phyloP scores from a whole-genome alignment of 2,329 filamentous ascomycete species.

The Fusarium setosum region DNA sequence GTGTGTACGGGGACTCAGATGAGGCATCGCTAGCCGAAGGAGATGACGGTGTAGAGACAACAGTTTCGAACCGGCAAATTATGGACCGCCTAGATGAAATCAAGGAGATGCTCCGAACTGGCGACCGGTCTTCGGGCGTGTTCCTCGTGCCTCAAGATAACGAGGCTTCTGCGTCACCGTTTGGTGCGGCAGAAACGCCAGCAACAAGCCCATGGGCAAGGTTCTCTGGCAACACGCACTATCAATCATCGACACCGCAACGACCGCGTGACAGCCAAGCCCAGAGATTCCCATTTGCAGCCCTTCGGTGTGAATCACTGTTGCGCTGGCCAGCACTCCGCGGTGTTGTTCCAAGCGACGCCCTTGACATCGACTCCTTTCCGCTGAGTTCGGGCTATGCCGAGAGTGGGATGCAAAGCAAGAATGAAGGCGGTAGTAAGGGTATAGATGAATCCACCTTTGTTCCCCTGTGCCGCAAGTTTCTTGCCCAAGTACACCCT shows the following conservation, averaged over 20 bases:
- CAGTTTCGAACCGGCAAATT: conserved; percentile 12
- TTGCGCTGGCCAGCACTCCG: conserved; percentile 1
- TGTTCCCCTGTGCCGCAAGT: not conserved
- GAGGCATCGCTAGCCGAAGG: not conserved
- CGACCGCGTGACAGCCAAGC: not conserved
- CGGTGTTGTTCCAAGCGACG: conserved; percentile 4
- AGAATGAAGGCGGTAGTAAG: not conserved
- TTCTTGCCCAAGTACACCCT: not conserved
- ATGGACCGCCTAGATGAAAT: conserved; percentile 15
- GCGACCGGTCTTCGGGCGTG: too few species aligned
- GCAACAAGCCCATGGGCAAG: conserved; percentile 1
- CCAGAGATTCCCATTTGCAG: not conserved
- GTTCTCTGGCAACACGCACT: not conserved
- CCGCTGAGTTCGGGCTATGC: conserved; percentile 12
- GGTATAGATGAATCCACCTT: not conserved
- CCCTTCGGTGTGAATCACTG: not conserved
- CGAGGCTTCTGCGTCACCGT: not conserved
- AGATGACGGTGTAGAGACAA: not conserved
- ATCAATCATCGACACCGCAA: too few species aligned
- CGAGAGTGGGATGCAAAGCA: not conserved
- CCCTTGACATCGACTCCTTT: conserved; percentile 13
- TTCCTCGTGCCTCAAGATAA: not conserved
- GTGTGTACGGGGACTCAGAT: conserved; percentile 18
- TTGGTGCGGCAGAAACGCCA: not conserved
- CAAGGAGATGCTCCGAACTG: not conserved